Evolutionary conservation across 768 basidiomycete species (phyloP), one percentile per base, ranked within the genome.

Genomic region (Leccinum aurantiacum): DNA sequence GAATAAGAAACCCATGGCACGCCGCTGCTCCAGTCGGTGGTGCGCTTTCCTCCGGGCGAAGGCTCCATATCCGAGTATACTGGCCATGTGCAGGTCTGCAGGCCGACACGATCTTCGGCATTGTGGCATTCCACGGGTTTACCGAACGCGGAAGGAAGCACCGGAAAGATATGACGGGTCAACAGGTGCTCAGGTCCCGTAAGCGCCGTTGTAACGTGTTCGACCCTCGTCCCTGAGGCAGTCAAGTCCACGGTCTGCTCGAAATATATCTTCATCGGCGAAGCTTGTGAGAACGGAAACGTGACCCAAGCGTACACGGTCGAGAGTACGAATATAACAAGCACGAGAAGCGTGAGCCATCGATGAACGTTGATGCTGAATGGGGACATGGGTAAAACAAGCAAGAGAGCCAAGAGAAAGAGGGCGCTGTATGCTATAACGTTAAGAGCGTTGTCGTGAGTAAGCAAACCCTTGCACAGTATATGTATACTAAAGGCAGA

Each of bases 191-290:
- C 58, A 9, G 82, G 73, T 4, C 83, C 82, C 0, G 76, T 79
- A 4, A 88, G 68, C 11, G 72, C 67, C 1, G 86, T 84, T 1
- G 73, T 74, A 0, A 75, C 75, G 13, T 70, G 74, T n/a, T 72
- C 24, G 6, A 66, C 62, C 31, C 60, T 54, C 13, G 61, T 62
- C n/a, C 68, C 63, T 3, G 67, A 67, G 8, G 72, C 58, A 31
- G 67, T 64, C 41, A 90, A 71, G 52, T 80, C 75, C 6, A 90
- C 75, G 2, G 68, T 76, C 68, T 92, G 91, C 53, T 79, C 79
- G 78, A 91, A 93, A 72, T 79, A 90, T 1, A 91, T 73, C 63
- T 90, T 91, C 66, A 91, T 74, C 0, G 89, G 90, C 5, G 81
- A 71, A 22, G 80, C 70, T 44, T 77, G 72, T 15, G 82, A 81